These are phyloP conservation scores for Sclerotiophoma versabilis DNA, from an alignment of 2,329 filamentous ascomycete species.

Conservation along the genomic window DNA sequence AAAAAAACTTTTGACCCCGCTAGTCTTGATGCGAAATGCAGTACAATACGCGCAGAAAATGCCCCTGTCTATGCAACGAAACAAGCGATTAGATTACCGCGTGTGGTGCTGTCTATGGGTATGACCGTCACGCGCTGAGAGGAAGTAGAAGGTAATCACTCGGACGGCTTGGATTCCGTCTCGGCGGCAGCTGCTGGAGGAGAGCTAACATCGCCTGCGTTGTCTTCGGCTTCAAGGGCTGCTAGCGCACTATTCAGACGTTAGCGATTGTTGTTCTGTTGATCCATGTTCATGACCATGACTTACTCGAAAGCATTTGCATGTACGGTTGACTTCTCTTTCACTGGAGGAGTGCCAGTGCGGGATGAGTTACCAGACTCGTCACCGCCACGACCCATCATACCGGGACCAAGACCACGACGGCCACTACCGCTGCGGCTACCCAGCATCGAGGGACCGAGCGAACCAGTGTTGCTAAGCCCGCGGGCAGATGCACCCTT, in stretches of 20 bases:
- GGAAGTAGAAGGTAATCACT: constrained; percentile 47
- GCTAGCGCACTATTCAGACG: constrained; percentile 58
- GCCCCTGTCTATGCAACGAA: constrained; percentile 51
- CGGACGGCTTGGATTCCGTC: constrained; percentile 44
- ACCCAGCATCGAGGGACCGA: constrained; percentile 89
- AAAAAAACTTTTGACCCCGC: constrained; percentile 36
- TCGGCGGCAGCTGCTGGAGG: constrained; percentile 68
- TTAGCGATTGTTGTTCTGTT: constrained; percentile 21
- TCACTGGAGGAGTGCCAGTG: constrained; percentile 82
- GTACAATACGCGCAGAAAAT: constrained; percentile 49
- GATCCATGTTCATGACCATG: neutral
- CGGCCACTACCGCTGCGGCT: constrained; percentile 88
- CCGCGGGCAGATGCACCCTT: constrained; percentile 65
- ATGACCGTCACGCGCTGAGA: constrained; percentile 45
- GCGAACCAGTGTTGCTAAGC: constrained; percentile 61
- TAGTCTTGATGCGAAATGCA: constrained; percentile 45
- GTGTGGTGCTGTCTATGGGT: constrained; percentile 47
- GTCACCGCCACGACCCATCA: constrained; percentile 71
- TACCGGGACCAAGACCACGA: constrained; percentile 73
- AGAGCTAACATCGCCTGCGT: constrained; percentile 66
- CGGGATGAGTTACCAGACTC: constrained; percentile 89
- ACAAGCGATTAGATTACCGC: constrained; percentile 50
- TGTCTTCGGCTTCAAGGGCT: constrained; percentile 61
- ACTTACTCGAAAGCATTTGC: constrained; percentile 94
- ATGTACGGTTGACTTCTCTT: constrained; percentile 68